Percentiles rank a stretch among this genome's conserved stretches.
These are phyloP conservation scores for Trebouxiophyceae sp. DNA, from an alignment of 163 green algal species.

Conservation along the genomic window DNA sequence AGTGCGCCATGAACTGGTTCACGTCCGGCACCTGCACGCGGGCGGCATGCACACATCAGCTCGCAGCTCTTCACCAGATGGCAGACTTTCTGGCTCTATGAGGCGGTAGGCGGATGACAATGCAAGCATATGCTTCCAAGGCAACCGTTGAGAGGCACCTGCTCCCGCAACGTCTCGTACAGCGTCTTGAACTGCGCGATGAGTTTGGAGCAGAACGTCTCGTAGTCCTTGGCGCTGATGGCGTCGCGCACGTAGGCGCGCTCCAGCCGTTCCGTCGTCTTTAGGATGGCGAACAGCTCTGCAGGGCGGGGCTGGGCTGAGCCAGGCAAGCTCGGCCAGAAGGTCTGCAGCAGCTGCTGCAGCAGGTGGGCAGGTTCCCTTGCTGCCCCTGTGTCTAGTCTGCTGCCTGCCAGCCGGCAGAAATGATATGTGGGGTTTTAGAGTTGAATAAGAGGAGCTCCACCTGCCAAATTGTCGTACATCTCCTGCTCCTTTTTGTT, in stretches of 20 bases:
- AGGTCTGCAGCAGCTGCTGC: background rate
- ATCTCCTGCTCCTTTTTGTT: constrained; percentile 65
- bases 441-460: background rate
- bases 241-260: constrained; percentile 80
- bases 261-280: constrained; percentile 92
- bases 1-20: constrained; percentile 73
- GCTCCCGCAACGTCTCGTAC: constrained; percentile 56
- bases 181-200: constrained; percentile 91
- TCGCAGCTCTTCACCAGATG: constrained; percentile 1
- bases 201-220: constrained; percentile 78
- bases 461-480: constrained; percentile 64
- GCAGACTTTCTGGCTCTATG: background rate
- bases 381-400: background rate
- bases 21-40: constrained; percentile 68
- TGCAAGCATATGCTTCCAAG: background rate
- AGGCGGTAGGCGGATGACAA: background rate
- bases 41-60: too few species aligned
- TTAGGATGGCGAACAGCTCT: constrained; percentile 93
- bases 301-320: constrained; percentile 2
- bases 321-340: background rate
- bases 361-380: background rate
- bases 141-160: background rate
- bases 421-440: background rate
- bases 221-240: constrained; percentile 75
- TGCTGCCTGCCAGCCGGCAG: background rate